Evolutionary conservation across 176 grass and related monocot species (phyloP), one percentile per base, ranked within the genome.

Genomic region (Oryza coarctata): DNA sequence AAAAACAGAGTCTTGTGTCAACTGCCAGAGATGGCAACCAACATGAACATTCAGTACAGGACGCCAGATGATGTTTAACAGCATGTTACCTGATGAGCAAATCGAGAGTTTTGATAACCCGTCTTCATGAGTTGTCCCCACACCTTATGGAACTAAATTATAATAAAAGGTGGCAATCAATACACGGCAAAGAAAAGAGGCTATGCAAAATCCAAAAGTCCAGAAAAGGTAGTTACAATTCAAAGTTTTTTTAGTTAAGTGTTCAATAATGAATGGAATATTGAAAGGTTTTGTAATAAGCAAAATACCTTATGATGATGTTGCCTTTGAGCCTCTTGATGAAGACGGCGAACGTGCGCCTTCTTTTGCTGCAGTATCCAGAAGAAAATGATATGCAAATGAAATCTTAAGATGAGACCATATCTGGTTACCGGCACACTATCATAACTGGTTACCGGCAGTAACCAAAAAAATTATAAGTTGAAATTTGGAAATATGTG

Each of bases 71-170:
- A 39, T 18, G 72, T 47, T 18, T 38, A 69, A 50, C 13, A 60
- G 30, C 20, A 52, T 65, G 32, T 22, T 39, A 98, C 96, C 96
- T 98, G 96, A 91, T 98, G 96, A 76, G 96, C 93, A 77, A 98
- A 98, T 38, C 96, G 85, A n/a, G 96, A 98, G 80, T 98, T 98
- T 75, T 98, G 96, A 77, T 91, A 98, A 30, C 96, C 96, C 49
- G 96, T 98, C 80, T 98, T 98, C 96, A 98, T 98, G 50, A 98
- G 96, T 60, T 98, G 96, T 36, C 96, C 96, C 96, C 96, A 98
- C 27, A 98, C 93, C 69, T 93, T 98, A 61, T 98, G 96, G 89
- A 98, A 98, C 96, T 98, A 57, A 26, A 91, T 26, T 11, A 3
- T 69, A 70, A 79, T 4, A 72, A 78, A 92, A 14, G 44, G 5